These are phyloP conservation scores for Periconia sp. DNA, from an alignment of 2,329 filamentous ascomycete genomes.

Conservation along the genomic window DNA sequence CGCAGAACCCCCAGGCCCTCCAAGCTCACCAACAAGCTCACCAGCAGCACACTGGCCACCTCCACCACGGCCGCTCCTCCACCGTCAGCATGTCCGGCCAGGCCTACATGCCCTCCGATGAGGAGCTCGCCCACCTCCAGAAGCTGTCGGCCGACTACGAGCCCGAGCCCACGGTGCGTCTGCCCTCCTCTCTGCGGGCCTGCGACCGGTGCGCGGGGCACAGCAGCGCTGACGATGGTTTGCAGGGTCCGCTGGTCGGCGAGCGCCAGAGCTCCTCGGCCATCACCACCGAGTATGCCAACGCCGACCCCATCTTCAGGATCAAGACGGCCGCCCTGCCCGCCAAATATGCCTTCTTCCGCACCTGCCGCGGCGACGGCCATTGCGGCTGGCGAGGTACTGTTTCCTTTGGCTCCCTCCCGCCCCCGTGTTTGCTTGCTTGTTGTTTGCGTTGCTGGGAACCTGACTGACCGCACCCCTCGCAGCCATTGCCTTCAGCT, in stretches of 20 bases:
- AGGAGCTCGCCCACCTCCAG: constrained; percentile 67
- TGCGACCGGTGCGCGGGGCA: too few relatives aligned
- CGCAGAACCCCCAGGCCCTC: constrained; percentile 1
- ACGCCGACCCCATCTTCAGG: constrained; percentile 83
- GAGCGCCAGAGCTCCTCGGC: constrained; percentile 75
- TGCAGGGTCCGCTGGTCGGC: constrained; percentile 84
- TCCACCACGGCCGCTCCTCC: constrained; percentile 33
- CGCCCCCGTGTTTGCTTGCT: constrained; percentile 3
- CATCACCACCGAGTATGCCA: constrained; percentile 85
- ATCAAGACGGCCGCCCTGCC: constrained; percentile 86
- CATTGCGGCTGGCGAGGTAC: constrained; percentile 98
- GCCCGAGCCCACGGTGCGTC: constrained; percentile 62
- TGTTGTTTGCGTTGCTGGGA: constrained; percentile 7
- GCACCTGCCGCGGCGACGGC: constrained; percentile 87
- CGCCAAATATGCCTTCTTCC: constrained; percentile 84
- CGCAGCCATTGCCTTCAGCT: constrained; percentile 87
- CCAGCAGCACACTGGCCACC: constrained; percentile 41
- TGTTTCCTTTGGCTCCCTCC: constrained; percentile 5
- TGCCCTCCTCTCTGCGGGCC: constrained; percentile 5
- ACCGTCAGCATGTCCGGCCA: constrained; percentile 46
- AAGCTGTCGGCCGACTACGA: constrained; percentile 67
- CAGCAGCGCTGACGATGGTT: too few relatives aligned
- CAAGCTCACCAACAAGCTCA: constrained; percentile 13
- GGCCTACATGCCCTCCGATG: constrained; percentile 49
- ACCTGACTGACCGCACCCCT: constrained; percentile 41